These are phyloP conservation scores for Melastoma candidum DNA, from an alignment of 441 rosid genomes.

Conservation along the genomic window DNA sequence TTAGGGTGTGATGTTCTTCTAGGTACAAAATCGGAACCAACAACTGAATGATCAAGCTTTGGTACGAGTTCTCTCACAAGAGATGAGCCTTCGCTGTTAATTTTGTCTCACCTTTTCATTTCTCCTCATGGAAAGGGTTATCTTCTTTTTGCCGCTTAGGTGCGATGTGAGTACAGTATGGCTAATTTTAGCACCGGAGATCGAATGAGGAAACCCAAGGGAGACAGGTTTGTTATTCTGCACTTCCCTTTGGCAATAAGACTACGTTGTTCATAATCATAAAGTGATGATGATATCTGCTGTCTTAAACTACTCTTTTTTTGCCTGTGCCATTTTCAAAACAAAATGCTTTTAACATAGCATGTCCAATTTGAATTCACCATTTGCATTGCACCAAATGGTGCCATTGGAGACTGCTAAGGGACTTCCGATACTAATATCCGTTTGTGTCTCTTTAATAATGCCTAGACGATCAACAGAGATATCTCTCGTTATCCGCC, in stretches of 20 bases:
- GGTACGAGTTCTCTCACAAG: constrained; percentile 25
- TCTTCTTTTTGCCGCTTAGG: constrained; percentile 24
- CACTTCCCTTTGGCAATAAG: neutral
- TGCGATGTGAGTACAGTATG: constrained; percentile 88
- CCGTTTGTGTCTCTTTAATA: neutral
- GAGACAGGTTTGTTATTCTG: constrained; percentile 47
- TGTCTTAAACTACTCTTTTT: too few relatives aligned
- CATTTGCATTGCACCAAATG: neutral
- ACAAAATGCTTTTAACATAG: too few relatives aligned
- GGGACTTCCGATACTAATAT: neutral
- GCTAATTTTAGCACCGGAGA: constrained; percentile 94
- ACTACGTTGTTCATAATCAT: neutral
- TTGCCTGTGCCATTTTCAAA: too few relatives aligned
- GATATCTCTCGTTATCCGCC: constrained; percentile 85
- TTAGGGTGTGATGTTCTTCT: neutral
- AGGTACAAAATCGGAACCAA: constrained; percentile 77
- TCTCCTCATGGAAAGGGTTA: neutral
- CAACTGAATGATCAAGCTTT: constrained; percentile 60
- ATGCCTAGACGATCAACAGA: constrained; percentile 74
- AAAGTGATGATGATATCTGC: neutral
- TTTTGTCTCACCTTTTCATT: neutral
- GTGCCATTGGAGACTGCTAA: neutral
- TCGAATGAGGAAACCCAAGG: constrained; percentile 76
- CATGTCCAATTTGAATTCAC: too few relatives aligned
- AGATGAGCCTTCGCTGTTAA: neutral